These are phyloP conservation scores for Arabidopsis arenosa DNA, from an alignment of 345 rosid genomes.

Conservation along the genomic window DNA sequence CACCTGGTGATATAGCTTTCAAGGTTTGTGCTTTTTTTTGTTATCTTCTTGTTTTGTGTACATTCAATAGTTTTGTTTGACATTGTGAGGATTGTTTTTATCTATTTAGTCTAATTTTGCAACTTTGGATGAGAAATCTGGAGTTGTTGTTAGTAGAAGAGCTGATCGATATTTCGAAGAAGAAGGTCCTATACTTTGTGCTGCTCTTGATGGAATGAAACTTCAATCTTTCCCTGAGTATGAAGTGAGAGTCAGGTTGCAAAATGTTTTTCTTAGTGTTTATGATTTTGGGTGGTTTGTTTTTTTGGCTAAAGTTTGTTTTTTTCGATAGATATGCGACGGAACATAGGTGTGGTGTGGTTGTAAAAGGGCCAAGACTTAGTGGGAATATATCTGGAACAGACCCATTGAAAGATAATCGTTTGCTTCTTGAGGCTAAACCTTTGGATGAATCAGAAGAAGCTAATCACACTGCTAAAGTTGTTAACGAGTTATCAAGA, in stretches of 20 bases:
- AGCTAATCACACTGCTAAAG: conserved; percentile 80
- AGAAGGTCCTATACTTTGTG: conserved; percentile 95
- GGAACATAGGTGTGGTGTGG: conserved; percentile 94
- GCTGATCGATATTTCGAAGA: conserved; percentile 98
- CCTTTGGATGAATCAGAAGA: conserved; percentile 82
- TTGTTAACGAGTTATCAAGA: conserved; percentile 79
- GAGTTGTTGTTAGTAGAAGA: conserved; percentile 80
- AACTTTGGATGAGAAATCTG: conserved; percentile 87
- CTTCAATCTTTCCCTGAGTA: conserved; percentile 86
- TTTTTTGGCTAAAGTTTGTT: background rate
- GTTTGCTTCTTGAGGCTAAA: conserved; percentile 73
- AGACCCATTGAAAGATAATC: conserved; percentile 90
- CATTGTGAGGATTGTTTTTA: background rate
- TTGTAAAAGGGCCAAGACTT: conserved; percentile 83
- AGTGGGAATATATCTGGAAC: conserved; percentile 97
- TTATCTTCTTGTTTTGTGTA: background rate
- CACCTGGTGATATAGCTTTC: conserved; percentile 95
- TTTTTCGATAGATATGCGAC: conserved; percentile 69
- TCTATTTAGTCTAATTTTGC: conserved; percentile 87
- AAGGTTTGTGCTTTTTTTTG: conserved; percentile 35
- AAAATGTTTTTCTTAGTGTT: background rate
- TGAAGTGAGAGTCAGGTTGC: conserved; percentile 93
- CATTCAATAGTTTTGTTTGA: background rate
- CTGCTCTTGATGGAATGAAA: conserved; percentile 89
- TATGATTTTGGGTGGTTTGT: background rate